Evolutionary conservation across 2,329 filamentous ascomycete genomes (phyloP).

Genomic region (Colletotrichum zoysiae): DNA sequence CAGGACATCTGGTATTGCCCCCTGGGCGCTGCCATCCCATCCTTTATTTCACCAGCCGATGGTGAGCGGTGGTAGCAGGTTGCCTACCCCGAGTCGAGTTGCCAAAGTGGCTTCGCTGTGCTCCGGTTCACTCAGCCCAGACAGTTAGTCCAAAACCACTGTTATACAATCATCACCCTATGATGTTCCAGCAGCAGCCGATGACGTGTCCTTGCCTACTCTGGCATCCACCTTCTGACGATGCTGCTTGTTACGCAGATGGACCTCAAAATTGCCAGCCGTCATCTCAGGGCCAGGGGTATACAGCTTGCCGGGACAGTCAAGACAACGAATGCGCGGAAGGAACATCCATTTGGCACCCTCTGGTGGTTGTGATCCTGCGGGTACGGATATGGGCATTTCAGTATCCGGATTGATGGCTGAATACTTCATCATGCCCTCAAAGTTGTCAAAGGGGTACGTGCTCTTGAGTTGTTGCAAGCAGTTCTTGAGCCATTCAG

Average conservation of each 20-base stretch:
- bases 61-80: not conserved
- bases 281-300: conserved; percentile 88
- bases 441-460: conserved; percentile 87
- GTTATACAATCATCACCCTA: not conserved
- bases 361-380: conserved; percentile 65
- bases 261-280: conserved; percentile 91
- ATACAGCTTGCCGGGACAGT: conserved; percentile 95
- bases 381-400: conserved; percentile 66
- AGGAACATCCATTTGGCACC: conserved; percentile 85
- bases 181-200: conserved; percentile 17
- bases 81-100: too few relatives aligned
- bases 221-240: conserved; percentile 71
- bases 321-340: conserved; percentile 89
- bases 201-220: conserved; percentile 45
- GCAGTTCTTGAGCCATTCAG: conserved; percentile 84
- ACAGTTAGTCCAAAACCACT: not conserved
- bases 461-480: conserved; percentile 77
- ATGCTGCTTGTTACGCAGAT: conserved; percentile 88
- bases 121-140: not conserved
- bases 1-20: not conserved
- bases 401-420: conserved; percentile 81
- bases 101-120: conserved; percentile 12
- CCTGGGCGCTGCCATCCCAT: too few relatives aligned
- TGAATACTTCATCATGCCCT: conserved; percentile 91
- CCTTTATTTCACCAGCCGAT: not conserved